Evolutionary conservation across 2,329 filamentous ascomycete species (phyloP).

Genomic region (Aureobasidium musti): DNA sequence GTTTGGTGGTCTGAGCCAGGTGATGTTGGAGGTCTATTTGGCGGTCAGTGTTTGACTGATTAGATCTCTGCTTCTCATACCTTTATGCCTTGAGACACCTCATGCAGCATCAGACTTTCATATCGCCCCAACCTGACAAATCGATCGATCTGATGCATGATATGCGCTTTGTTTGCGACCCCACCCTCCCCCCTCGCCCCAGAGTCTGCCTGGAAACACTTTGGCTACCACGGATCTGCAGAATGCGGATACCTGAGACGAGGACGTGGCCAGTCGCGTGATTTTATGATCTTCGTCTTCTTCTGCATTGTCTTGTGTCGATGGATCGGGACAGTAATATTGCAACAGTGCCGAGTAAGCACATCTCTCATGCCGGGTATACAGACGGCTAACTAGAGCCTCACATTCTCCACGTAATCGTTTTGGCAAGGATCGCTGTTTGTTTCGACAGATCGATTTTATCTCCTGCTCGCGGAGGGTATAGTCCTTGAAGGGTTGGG

Average conservation of each 20-base stretch:
- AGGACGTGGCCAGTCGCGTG: conserved; percentile 67
- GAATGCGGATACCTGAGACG: conserved; percentile 75
- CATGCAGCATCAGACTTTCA: conserved; percentile 77
- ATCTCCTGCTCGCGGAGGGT: conserved; percentile 85
- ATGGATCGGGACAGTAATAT: conserved; percentile 70
- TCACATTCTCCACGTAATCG: conserved; percentile 65
- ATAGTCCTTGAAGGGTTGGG: conserved; percentile 79
- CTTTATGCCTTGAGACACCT: conserved; percentile 74
- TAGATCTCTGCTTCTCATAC: conserved; percentile 49
- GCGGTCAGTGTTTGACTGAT: neutral
- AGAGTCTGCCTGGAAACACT: conserved; percentile 74
- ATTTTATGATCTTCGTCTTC: conserved; percentile 43
- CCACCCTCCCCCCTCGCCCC: conserved; percentile 61
- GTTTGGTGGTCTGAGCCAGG: conserved; percentile 68
- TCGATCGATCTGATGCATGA: conserved; percentile 70
- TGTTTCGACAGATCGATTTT: conserved; percentile 28
- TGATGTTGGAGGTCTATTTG: conserved; percentile 33
- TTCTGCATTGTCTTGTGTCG: neutral
- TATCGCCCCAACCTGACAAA: conserved; percentile 79
- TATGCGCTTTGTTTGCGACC: conserved; percentile 59
- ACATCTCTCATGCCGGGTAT: conserved; percentile 70
- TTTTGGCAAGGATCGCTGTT: conserved; percentile 52
- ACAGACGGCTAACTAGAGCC: conserved; percentile 66
- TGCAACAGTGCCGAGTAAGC: conserved; percentile 76
- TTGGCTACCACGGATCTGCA: conserved; percentile 73